A percentile compares a stretch with the other conserved stretches of the same genome.
Conservation (phyloP, 306 rosid species). For the Carpinus viminea region DNA sequence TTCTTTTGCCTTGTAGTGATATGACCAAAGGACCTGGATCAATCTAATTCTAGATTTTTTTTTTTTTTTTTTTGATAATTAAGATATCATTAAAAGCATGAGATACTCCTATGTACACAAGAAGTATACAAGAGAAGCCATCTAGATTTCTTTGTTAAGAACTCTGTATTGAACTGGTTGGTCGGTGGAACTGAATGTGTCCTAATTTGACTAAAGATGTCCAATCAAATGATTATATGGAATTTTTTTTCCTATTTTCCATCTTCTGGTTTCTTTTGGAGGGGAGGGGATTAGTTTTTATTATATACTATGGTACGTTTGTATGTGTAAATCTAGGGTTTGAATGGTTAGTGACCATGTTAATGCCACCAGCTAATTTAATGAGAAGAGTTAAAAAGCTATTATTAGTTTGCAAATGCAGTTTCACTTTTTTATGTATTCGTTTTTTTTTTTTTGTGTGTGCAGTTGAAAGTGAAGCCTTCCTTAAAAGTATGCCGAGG, state of each 20-base stretch:
- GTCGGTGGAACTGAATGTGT: neutral
- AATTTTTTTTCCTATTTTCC: neutral
- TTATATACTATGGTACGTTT: neutral
- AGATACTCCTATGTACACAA: no score
- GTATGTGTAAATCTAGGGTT: neutral
- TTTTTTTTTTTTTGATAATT: neutral
- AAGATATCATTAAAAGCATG: no score
- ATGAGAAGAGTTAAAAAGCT: neutral
- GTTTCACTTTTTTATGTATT: slow-evolving; percentile 16
- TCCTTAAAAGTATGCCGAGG: slow-evolving; percentile 55
- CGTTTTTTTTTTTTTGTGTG: neutral
- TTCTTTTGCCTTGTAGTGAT: neutral
- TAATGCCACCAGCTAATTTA: neutral
- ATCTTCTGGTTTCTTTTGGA: neutral
- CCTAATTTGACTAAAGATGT: neutral
- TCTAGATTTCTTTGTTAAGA: neutral
- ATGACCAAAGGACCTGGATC: neutral
- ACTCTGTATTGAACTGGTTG: neutral
- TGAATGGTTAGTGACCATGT: neutral
- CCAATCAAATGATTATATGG: neutral
- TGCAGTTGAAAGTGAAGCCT: slow-evolving; percentile 68
- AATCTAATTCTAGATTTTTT: neutral
- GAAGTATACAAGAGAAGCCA: no score
- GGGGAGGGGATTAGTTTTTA: neutral
- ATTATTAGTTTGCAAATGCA: slow-evolving; percentile 1